These are phyloP conservation scores for Calonectria pauciramosa DNA, from an alignment of 2,329 filamentous ascomycete species.

Conservation along the genomic window DNA sequence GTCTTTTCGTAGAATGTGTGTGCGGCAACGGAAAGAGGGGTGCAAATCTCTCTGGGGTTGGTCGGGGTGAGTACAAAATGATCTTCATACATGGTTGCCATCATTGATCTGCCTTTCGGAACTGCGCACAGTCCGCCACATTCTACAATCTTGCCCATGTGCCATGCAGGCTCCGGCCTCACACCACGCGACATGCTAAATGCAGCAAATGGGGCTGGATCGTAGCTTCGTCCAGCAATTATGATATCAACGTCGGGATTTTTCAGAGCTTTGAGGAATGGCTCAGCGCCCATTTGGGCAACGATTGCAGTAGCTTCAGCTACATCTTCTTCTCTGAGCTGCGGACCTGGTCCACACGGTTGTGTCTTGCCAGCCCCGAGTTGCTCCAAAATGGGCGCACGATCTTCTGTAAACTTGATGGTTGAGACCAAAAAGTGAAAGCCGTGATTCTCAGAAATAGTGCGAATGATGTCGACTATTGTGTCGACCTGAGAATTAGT, in stretches of 20 bases:
- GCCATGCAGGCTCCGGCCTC: background rate
- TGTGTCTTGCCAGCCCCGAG: background rate
- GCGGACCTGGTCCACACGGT: background rate
- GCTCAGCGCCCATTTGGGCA: background rate
- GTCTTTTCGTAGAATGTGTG: background rate
- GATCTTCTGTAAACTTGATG: background rate
- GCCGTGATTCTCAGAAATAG: background rate
- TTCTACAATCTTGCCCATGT: background rate
- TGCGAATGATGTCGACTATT: background rate
- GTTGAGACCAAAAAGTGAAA: background rate
- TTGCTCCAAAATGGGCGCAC: background rate
- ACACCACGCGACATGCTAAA: background rate
- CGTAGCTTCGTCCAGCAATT: background rate
- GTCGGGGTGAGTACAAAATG: background rate
- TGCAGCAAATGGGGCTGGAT: background rate
- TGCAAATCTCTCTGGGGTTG: background rate
- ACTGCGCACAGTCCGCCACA: background rate
- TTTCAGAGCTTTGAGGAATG: background rate
- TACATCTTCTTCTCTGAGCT: background rate
- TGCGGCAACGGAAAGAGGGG: background rate
- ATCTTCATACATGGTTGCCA: background rate
- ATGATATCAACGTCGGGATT: background rate
- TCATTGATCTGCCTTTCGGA: background rate
- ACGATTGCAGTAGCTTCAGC: background rate
- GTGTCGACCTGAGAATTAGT: background rate